Base-by-base conservation (phyloP, 2,329 filamentous ascomycete genomes). In the Leptodontidium sp. region DNA sequence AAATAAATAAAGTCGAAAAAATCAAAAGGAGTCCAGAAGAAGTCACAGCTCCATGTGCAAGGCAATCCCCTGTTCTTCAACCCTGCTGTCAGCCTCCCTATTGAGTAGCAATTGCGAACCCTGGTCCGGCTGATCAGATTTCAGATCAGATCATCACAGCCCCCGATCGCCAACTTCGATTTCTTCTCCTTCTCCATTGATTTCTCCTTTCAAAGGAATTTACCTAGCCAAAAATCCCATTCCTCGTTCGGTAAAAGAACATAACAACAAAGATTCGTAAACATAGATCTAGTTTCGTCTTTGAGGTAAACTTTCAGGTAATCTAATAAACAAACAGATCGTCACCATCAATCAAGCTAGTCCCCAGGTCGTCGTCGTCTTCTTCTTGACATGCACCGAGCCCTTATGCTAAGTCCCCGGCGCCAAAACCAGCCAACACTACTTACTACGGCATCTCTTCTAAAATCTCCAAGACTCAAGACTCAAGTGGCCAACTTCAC, bases 11-110 rank as follows among this genome's bases (percentile, higher is more conserved):
- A 43, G n/a, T 4, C 24, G 1, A 43, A 21, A 15, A 40, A 59
- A 35, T 5, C 12, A 38, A 11, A n/a, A 24, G 32, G 43, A 58
- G 3, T 24, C 0, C 17, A 43, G 38, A 40, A 59, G 15, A 14
- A 35, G 29, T 29, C 57, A 26, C 21, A 45, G 57, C 35, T 38
- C 57, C 57, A 59, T 38, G 57, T 26, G n/a, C 57, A 43, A 59
- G 57, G 38, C 21, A 45, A 58, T 59, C 21, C 35, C 57, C 57
- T 45, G 57, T 43, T 43, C 43, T 50, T 12, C 12, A 45, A 4
- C 57, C 57, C 12, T 59, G 57, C 24, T 26, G 38, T 43, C n/a
- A 45, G 57, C n/a, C 55, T 40, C 35, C 38, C 12, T 21, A n/a
- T 15, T n/a, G 45, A 40, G 24, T 59, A 58, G 35, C 35, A 26